Evolutionary conservation across 306 rosid genomes (phyloP), one percentile per base, ranked within the genome.

Genomic region (Boehmeria nivea): DNA sequence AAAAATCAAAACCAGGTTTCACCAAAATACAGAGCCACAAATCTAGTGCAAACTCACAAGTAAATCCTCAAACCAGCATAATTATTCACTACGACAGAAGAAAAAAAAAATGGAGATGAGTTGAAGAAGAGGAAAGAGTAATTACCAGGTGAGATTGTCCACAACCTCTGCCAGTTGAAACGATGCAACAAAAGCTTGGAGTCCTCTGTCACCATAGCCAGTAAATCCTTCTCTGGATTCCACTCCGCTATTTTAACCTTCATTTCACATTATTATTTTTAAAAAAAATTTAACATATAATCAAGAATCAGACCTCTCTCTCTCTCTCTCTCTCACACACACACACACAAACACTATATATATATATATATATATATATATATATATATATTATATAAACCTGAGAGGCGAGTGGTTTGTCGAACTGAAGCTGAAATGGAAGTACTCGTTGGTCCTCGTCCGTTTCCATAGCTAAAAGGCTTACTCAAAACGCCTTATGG

Each of bases 151-250:
- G 89, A 64, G 64, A 90, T 69, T 23, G 95, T 90, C 98, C 98
- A 87, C 62, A 90, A 62, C 28, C 95, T 85, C 79, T 87, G 98
- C 98, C 98, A 87, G 60, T 90, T 90, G 74, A 90, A 90, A 45
- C 98, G 98, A 75, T 90, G 98, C 15, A 90, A 89, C 81, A 80
- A 58, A 70, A 90, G 77, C 82, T 84, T 84, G 40, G 94, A 90
- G 72, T 90, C 98, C 46, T 87, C 87, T 0, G 93, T 80, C 37
- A 82, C 95, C 94, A 90, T 84, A 18, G 98, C 98, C n/a, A 90
- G 89, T 68, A 90, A 83, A 55, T 90, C 98, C 73, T 90, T 90
- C 76, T 90, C 98, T 0, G 95, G 98, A 61, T 90, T 90, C 98
- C 98, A 90, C 54, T 87, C 98, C n/a, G 98, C 88, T 37, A 90